Conservation (phyloP, 176 grass and related monocot species). For the Oryza glaberrima region DNA sequence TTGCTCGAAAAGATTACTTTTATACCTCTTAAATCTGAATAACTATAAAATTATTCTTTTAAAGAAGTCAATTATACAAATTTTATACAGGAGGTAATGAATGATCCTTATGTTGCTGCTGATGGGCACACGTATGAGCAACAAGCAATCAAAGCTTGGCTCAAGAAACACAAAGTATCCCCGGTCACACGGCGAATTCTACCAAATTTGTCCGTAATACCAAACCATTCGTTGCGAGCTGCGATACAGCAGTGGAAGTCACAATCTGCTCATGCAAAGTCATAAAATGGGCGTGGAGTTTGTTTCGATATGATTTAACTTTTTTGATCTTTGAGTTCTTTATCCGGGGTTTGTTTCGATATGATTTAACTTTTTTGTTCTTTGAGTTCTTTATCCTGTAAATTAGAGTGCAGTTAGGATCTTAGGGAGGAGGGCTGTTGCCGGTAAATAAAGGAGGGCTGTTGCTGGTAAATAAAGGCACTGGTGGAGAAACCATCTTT, state of each 20-base stretch:
- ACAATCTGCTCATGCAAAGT: constrained; percentile 22
- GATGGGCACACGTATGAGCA: constrained; percentile 90
- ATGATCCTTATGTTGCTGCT: constrained; percentile 74
- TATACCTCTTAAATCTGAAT: neutral
- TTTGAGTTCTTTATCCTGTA: neutral
- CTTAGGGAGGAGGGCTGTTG: neutral
- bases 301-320: neutral
- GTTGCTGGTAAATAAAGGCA: too few species aligned
- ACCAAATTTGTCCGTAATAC: constrained; percentile 54
- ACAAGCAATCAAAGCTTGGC: constrained; percentile 77
- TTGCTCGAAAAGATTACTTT: neutral
- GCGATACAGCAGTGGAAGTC: constrained; percentile 88
- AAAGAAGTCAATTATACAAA: neutral
- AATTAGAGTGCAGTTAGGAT: neutral
- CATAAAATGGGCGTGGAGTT: neutral
- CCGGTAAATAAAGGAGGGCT: neutral
- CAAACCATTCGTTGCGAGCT: constrained; percentile 63
- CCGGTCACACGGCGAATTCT: constrained; percentile 62
- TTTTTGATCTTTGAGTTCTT: neutral
- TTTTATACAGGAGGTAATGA: constrained; percentile 71
- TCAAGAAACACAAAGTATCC: constrained; percentile 65
- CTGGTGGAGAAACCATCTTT: too few species aligned
- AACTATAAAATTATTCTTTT: neutral
- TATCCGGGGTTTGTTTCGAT: neutral
- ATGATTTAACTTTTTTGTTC: neutral